Evolutionary conservation across 2,329 filamentous ascomycete genomes (phyloP).

Genomic region (Anisogramma anomala): DNA sequence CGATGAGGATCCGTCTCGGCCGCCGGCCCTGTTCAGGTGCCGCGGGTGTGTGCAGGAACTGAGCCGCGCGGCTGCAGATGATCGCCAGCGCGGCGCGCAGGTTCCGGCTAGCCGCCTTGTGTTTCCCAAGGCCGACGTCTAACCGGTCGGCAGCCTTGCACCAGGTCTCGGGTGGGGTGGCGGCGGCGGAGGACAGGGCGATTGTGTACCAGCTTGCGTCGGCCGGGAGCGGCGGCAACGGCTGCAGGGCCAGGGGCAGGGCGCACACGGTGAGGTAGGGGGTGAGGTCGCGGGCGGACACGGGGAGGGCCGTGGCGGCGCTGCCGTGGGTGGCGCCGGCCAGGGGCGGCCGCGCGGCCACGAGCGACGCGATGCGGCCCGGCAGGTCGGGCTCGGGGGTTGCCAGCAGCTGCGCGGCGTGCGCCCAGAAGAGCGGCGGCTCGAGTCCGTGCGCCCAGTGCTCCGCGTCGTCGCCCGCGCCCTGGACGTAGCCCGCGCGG

Average conservation of each 20-base stretch:
- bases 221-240: neutral
- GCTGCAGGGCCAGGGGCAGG: constrained; percentile 11
- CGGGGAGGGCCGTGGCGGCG: neutral
- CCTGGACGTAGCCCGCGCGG: constrained; percentile 70
- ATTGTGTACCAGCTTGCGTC: constrained; percentile 28
- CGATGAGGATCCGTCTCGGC: constrained; percentile 39
- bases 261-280: constrained; percentile 19
- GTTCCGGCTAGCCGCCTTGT: constrained; percentile 72
- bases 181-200: constrained; percentile 28
- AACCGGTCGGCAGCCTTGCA: constrained; percentile 27
- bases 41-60: constrained; percentile 22
- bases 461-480: constrained; percentile 89
- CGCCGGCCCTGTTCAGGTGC: neutral
- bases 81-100: constrained; percentile 59
- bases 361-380: constrained; percentile 35
- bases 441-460: constrained; percentile 81
- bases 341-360: constrained; percentile 19
- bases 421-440: constrained; percentile 65
- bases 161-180: constrained; percentile 35
- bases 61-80: constrained; percentile 45
- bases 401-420: constrained; percentile 48
- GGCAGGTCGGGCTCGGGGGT: constrained; percentile 54
- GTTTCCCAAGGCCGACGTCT: constrained; percentile 54
- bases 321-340: neutral
- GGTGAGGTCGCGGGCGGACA: constrained; percentile 9